Evolutionary conservation across 2,329 filamentous ascomycete species (phyloP).

Genomic region (Neonectria hederae): DNA sequence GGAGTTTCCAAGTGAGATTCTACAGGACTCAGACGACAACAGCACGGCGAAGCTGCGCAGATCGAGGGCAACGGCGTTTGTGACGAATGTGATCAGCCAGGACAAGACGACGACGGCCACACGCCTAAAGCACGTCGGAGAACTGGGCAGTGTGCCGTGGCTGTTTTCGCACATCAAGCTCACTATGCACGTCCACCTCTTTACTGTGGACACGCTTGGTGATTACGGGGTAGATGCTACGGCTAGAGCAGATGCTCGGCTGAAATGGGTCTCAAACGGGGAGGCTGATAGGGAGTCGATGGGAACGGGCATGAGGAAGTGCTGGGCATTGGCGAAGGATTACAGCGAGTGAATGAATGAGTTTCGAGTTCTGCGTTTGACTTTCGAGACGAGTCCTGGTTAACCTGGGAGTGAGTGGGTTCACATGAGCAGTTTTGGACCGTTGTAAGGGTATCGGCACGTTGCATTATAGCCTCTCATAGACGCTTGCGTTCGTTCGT

Average conservation of each 20-base stretch:
- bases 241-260: conserved; percentile 30
- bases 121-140: conserved; percentile 47
- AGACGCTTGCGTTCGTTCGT: background rate
- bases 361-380: background rate
- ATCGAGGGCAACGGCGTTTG: conserved; percentile 49
- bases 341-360: conserved; percentile 1
- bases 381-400: background rate
- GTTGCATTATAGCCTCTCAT: background rate
- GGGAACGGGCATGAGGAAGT: conserved; percentile 68
- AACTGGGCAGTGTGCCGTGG: conserved; percentile 65
- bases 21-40: conserved; percentile 39
- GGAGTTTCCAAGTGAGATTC: conserved; percentile 62
- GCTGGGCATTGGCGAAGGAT: conserved; percentile 58
- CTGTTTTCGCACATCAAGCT: conserved; percentile 66
- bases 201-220: conserved; percentile 47
- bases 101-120: conserved; percentile 8
- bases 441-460: too few relatives aligned
- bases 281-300: conserved; percentile 61
- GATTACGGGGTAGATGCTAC: conserved; percentile 4
- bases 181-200: conserved; percentile 66
- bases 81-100: conserved; percentile 39
- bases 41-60: conserved; percentile 47
- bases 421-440: background rate
- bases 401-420: background rate
- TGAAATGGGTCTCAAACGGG: conserved; percentile 50